These are phyloP conservation scores for Fraxinus angustifolia DNA, from an alignment of 305 asterid species.

Conservation along the genomic window DNA sequence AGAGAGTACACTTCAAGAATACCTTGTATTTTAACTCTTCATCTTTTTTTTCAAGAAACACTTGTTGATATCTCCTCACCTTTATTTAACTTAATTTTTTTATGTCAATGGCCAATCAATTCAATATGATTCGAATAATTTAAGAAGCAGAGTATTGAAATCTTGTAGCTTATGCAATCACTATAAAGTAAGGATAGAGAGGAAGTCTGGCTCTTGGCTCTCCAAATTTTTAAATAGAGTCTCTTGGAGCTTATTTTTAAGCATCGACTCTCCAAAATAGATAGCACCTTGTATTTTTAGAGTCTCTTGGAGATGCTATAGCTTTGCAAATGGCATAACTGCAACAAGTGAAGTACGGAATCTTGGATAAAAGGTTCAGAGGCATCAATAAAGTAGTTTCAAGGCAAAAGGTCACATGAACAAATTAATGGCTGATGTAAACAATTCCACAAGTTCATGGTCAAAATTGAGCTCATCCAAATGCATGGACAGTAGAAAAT, in stretches of 20 bases:
- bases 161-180: background rate
- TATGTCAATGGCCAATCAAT: background rate
- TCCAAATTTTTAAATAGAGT: background rate
- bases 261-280: background rate
- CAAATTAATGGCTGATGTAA: background rate
- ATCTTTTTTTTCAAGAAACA: background rate
- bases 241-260: background rate
- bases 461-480: slow-evolving; percentile 9
- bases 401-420: background rate
- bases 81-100: background rate
- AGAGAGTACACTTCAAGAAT: background rate
- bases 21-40: background rate
- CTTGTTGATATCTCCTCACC: background rate
- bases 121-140: background rate
- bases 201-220: background rate
- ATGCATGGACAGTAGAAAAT: slow-evolving; percentile 8
- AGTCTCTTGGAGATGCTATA: background rate
- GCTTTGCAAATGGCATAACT: background rate
- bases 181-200: background rate
- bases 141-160: background rate
- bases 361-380: slow-evolving; percentile 13
- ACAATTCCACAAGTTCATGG: background rate
- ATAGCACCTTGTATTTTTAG: background rate
- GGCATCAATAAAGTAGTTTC: background rate
- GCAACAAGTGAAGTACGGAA: slow-evolving; percentile 2